phyloP scores from a whole-genome alignment of 1,139 yeast species.

The Kodamaea alishanica region DNA sequence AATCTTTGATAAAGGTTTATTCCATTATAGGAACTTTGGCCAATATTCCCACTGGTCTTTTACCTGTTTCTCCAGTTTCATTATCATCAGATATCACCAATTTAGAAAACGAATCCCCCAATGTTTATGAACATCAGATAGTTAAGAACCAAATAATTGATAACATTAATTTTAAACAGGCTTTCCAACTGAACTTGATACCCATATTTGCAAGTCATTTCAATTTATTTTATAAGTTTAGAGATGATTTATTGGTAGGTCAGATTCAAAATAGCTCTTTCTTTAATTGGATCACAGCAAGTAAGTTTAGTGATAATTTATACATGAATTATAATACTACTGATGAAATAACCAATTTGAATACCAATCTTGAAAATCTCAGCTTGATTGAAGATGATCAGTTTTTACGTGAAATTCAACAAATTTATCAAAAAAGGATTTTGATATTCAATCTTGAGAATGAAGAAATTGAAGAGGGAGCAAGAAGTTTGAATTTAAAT shows the following conservation, averaged over 20 bases:
- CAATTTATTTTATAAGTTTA: constrained; percentile 27
- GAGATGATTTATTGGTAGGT: constrained; percentile 29
- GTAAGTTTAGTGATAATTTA: constrained; percentile 23
- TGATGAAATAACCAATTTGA: constrained; percentile 18
- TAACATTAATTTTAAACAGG: constrained; percentile 12
- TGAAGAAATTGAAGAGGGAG: constrained; percentile 6
- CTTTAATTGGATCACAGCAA: constrained; percentile 39
- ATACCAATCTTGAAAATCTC: constrained; percentile 11
- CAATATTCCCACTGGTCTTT: constrained; percentile 19
- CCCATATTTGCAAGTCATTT: constrained; percentile 29
- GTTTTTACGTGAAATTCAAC: constrained; percentile 20
- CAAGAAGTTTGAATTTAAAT: constrained; percentile 12
- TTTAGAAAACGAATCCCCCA: constrained; percentile 19
- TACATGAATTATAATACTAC: constrained; percentile 24
- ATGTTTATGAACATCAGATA: constrained; percentile 20
- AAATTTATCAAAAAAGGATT: constrained; percentile 16
- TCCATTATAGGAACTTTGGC: constrained; percentile 26
- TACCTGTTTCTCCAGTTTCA: constrained; percentile 19
- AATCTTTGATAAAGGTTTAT: constrained; percentile 25
- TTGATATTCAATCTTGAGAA: constrained; percentile 6
- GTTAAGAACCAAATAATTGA: constrained; percentile 14
- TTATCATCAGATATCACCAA: constrained; percentile 29
- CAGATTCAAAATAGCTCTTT: constrained; percentile 34
- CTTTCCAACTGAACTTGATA: constrained; percentile 19
- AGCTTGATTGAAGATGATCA: constrained; percentile 16